These are phyloP conservation scores for Xylaria sp. DNA, from an alignment of 2,329 filamentous ascomycete species.

Conservation along the genomic window DNA sequence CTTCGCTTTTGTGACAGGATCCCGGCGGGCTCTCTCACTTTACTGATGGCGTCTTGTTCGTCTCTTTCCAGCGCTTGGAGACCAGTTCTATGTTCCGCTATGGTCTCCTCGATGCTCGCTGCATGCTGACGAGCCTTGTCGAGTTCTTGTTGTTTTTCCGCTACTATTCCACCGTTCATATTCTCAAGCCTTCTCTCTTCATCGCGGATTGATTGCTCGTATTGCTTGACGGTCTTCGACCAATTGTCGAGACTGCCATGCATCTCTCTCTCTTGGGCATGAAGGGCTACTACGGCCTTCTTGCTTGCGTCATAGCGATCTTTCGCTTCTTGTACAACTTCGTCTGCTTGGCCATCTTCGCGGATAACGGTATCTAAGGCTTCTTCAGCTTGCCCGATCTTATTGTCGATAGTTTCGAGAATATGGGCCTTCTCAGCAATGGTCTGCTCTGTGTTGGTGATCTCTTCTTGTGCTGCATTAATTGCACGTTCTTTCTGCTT, in stretches of 20 bases:
- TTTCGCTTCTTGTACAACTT: conserved; percentile 55
- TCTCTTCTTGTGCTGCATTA: conserved; percentile 42
- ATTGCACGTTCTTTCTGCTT: conserved; percentile 40
- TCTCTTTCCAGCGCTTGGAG: conserved; percentile 37
- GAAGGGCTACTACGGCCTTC: conserved; percentile 58
- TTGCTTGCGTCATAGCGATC: conserved; percentile 59
- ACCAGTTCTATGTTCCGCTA: conserved; percentile 34
- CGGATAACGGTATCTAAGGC: conserved; percentile 50
- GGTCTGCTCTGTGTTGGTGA: conserved; percentile 43
- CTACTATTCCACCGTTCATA: conserved; percentile 72
- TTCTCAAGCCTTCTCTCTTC: conserved; percentile 68
- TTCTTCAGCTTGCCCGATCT: conserved; percentile 47
- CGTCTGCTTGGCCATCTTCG: conserved; percentile 54
- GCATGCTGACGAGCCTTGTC: conserved; percentile 60
- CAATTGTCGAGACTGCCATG: conserved; percentile 61
- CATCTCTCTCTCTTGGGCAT: conserved; percentile 70
- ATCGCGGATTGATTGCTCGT: conserved; percentile 55
- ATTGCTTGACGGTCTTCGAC: conserved; percentile 52
- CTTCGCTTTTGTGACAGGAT: conserved; percentile 51
- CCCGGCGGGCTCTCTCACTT: conserved; percentile 39
- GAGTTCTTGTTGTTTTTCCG: conserved; percentile 64
- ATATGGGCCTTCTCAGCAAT: conserved; percentile 55
- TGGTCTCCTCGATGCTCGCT: conserved; percentile 47
- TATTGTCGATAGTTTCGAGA: conserved; percentile 54
- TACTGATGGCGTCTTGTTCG: conserved; percentile 37